Percentiles rank a stretch among this genome's conserved stretches.
These are phyloP conservation scores for Volvariella volvacea DNA, from an alignment of 1,284 basidiomycete genomes.

Conservation along the genomic window DNA sequence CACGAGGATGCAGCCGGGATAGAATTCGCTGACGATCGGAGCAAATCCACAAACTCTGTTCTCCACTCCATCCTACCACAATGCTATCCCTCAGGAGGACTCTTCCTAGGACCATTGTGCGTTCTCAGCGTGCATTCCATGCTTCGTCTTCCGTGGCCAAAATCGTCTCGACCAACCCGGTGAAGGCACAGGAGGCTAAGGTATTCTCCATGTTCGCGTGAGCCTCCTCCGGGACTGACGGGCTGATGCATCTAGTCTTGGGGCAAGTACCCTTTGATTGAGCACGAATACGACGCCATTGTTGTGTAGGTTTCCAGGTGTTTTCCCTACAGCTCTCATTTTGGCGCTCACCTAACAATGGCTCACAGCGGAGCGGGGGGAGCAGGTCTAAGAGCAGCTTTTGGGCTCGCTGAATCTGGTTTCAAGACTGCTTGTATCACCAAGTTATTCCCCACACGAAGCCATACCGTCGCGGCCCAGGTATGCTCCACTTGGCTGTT, in stretches of 20 bases:
- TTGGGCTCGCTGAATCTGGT: conserved; percentile 97
- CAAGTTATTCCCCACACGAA: conserved; percentile 98
- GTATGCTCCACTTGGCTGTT: conserved; percentile 30
- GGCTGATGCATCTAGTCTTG: conserved; percentile 56
- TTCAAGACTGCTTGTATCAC: conserved; percentile 99
- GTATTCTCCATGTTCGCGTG: conserved; percentile 27
- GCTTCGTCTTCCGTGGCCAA: conserved; percentile 50
- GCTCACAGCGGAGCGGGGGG: conserved; percentile 88
- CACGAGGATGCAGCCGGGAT: conserved; percentile 31
- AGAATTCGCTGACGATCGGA: conserved; percentile 22
- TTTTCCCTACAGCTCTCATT: conserved; percentile 9
- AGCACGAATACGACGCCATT: conserved; percentile 96
- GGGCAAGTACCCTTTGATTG: conserved; percentile 92
- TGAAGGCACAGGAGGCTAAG: conserved; percentile 80
- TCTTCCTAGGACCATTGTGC: conserved; percentile 37
- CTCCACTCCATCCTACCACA: conserved; percentile 16
- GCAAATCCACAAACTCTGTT: conserved; percentile 13
- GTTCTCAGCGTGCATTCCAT: conserved; percentile 53
- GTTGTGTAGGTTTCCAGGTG: conserved; percentile 72
- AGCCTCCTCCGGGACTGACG: conserved; percentile 12
- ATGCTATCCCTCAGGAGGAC: conserved; percentile 34
- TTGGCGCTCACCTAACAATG: conserved; percentile 4
- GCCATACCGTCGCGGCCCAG: conserved; percentile 98
- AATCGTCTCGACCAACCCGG: conserved; percentile 71
- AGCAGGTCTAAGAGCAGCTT: conserved; percentile 96